Evolutionary conservation across 1,284 basidiomycete genomes (phyloP).

Genomic region (Moesziomyces sp.): DNA sequence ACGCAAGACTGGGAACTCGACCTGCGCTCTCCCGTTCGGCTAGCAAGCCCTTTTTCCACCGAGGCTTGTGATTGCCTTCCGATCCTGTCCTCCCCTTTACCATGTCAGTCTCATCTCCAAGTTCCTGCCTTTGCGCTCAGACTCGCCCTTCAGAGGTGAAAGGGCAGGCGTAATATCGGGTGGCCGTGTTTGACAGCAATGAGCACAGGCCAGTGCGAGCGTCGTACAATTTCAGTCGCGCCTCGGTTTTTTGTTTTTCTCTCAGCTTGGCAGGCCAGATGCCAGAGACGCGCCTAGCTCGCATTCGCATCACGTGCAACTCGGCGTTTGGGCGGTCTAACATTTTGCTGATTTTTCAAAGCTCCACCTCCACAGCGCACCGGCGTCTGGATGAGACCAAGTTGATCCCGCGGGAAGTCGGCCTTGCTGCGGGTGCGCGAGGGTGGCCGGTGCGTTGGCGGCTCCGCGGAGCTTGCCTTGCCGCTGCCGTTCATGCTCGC

Average conservation of each 20-base stretch:
- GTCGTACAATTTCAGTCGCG: neutral
- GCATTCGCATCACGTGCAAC: neutral
- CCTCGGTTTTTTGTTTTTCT: neutral
- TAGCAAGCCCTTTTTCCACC: no score
- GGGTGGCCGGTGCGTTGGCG: no score
- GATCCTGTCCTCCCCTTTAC: no score
- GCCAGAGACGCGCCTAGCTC: no score
- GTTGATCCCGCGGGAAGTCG: neutral
- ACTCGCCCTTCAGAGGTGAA: neutral
- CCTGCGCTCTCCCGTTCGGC: no score
- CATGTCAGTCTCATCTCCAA: no score
- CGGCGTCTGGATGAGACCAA: neutral
- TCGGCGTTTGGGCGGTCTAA: neutral
- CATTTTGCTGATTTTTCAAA: neutral
- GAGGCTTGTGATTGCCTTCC: no score
- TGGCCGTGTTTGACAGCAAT: neutral
- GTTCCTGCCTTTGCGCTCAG: no score
- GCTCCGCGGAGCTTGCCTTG: no score
- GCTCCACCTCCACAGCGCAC: neutral
- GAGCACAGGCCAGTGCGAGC: neutral
- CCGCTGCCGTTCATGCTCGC: no score
- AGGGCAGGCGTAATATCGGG: neutral
- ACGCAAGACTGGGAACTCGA: neutral
- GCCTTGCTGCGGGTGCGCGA: no score
- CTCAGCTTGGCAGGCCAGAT: neutral